Evolutionary conservation across 805 yeast species (phyloP), one percentile per base, ranked within the genome.

Genomic region (Saccharomycopsis sp.): DNA sequence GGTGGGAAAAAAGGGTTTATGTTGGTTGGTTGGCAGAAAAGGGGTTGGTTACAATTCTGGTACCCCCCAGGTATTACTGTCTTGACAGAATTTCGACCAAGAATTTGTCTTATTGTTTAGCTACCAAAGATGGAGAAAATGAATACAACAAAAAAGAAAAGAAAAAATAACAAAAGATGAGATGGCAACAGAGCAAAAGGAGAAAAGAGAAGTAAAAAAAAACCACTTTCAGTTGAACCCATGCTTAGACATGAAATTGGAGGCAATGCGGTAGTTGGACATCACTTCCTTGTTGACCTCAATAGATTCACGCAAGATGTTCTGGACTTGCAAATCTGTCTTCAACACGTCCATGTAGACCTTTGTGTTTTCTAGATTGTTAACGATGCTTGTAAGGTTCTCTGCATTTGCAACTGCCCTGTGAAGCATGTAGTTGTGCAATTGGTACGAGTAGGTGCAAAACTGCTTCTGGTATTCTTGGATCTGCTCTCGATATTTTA

Each of bases 381-480:
- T 16, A 27, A 43, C 16, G 6, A 43, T 25, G 18, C 39, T 34
- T 10, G 30, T 37, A 10, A 31, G 10, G 5, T 31, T 22, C 8
- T 13, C 18, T 2, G 13, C 10, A 26, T 39, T 23, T 4, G 41
- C 40, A 5, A 7, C 13, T 12, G 36, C 33, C 6, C 45, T 12
- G 6, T 21, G 27, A 10, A 21, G 7, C 15, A 35, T 35, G 32
- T 39, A 35, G 12, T 26, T 23, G 16, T 43, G 25, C 12, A 43
- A 21, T 9, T n/a, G 13, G 9, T 31, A 20, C 7, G 38, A 30
- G 22, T 39, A 43, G 6, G 12, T 12, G 4, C 39, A 7, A 40
- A 41, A 43, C 15, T 33, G 35, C 12, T 30, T 16, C 10, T 36
- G 43, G 25, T 43, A 43, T 17, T 10, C 13, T 29, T 32, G 18